Base-by-base conservation (phyloP, 179 eudicot genomes). In the Vitellaria paradoxa region DNA sequence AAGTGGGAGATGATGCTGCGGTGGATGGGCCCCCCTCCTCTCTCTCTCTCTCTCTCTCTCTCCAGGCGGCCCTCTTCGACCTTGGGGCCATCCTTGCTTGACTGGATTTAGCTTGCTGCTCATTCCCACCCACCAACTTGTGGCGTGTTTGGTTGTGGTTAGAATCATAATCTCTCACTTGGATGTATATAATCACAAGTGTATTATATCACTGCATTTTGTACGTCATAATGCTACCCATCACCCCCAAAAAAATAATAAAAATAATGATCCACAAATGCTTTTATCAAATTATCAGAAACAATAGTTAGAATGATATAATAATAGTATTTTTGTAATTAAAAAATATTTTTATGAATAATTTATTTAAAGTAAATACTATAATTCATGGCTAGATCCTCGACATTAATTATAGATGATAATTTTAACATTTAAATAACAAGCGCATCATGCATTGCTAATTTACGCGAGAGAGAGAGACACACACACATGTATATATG, bases 1-100 rank as follows among this genome's bases (percentile, higher is more conserved):
- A 85, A 85, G 81, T 85, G 82, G 87, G 86, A 65, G 84, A 70
- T 46, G 82, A 81, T 81, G 83, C 77, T 72, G 81, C 84, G 84
- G 88, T 84, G 85, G 65, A 55, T 81, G 84, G 76, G 78, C 62
- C 85, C 88, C 76, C 59, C 75, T 78, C 66, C 85, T 82, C 72
- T 71, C 47, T 14, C n/a, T 6, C 59, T 55, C 60, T 14, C 60
- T 55, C 60, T 55, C 5, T 55, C 60, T 55, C 60, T 55, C 60
- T 55, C n/a, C 6, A 74, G 88, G 70, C 76, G 78, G 84, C 81
- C 59, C 73, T 76, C 84, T 72, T 73, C 82, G 76, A 67, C 79
- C 55, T 15, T 13, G 40, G 52, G 74, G 49, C 75, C 80, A 69
- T 69, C 46, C 68, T 23, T 40, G 50, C 63, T 78, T 72, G 72